phyloP scores from a whole-genome alignment of 495 filamentous ascomycete genomes.

The Trypethelium eluteriae region DNA sequence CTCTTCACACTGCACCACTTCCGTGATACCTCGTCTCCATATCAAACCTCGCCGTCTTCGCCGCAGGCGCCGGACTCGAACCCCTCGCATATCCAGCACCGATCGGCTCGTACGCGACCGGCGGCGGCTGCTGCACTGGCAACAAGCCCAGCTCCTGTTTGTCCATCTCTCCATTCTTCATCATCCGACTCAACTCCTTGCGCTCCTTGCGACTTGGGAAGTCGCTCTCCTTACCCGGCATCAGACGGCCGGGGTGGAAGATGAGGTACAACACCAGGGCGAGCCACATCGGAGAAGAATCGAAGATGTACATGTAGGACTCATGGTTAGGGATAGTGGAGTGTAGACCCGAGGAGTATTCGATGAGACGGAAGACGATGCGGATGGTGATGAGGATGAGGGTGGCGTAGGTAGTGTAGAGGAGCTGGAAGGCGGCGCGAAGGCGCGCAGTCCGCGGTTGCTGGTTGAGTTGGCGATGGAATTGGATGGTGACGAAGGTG shows the following conservation, averaged over 20 bases:
- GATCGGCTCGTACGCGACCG: not conserved
- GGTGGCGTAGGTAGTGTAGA: conserved; percentile 20
- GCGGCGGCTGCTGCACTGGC: not conserved
- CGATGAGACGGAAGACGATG: conserved; percentile 23
- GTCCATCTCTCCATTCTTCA: not conserved
- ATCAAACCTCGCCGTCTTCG: conserved; percentile 3
- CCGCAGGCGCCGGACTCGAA: not conserved
- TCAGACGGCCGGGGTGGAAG: conserved; percentile 17
- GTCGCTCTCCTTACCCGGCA: conserved; percentile 18
- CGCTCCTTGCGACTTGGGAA: conserved; percentile 18
- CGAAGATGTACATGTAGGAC: conserved; percentile 21
- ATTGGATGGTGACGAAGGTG: conserved; percentile 16
- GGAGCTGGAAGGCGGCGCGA: conserved; percentile 6
- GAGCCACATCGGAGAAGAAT: conserved; percentile 18
- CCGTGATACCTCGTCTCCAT: not conserved
- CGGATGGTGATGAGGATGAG: conserved; percentile 21
- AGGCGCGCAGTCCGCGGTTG: not conserved
- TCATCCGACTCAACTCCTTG: conserved; percentile 13
- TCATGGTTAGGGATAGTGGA: conserved; percentile 20
- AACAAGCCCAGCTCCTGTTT: not conserved
- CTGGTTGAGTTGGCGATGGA: conserved; percentile 17
- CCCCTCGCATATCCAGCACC: not conserved
- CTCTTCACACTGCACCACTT: not conserved
- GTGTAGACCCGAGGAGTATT: conserved; percentile 17
- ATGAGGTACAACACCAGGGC: conserved; percentile 20